These are phyloP conservation scores for Bruguiera sexangula DNA, from an alignment of 345 rosid species.

Conservation along the genomic window DNA sequence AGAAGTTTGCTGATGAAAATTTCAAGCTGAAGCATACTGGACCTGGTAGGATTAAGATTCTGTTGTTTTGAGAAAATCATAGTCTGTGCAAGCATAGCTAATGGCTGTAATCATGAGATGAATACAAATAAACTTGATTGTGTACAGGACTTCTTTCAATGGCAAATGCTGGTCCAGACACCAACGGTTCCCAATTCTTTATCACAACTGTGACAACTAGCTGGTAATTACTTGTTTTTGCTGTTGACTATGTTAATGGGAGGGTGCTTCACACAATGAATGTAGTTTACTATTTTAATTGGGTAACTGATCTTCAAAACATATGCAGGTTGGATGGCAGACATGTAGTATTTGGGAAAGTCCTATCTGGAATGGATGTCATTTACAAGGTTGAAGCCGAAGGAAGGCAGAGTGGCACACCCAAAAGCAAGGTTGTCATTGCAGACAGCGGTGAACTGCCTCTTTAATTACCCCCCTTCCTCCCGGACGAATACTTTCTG, in stretches of 20 bases:
- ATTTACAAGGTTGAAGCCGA: constrained; percentile 91
- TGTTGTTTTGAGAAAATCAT: background rate
- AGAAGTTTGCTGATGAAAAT: constrained; percentile 90
- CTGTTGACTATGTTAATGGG: background rate
- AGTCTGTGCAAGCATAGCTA: background rate
- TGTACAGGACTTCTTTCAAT: constrained; percentile 68
- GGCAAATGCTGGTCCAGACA: constrained; percentile 94
- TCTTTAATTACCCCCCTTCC: constrained; percentile 26
- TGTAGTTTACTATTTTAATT: too few species aligned
- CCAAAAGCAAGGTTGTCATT: constrained; percentile 78
- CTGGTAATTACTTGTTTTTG: constrained; percentile 48
- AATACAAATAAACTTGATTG: background rate
- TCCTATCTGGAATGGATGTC: constrained; percentile 90
- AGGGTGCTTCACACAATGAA: too few species aligned
- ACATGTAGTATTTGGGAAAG: constrained; percentile 95
- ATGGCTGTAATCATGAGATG: background rate
- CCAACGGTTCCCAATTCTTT: constrained; percentile 95
- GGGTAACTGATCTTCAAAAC: background rate
- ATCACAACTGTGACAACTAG: constrained; percentile 84
- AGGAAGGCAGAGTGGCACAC: constrained; percentile 75
- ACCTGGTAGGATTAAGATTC: constrained; percentile 53
- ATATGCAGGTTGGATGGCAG: constrained; percentile 80
- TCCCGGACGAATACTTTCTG: background rate
- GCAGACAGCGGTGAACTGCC: constrained; percentile 94
- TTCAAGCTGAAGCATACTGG: constrained; percentile 96